Evolutionary conservation across 805 yeast species (phyloP).

Genomic region (Candida koratica): DNA sequence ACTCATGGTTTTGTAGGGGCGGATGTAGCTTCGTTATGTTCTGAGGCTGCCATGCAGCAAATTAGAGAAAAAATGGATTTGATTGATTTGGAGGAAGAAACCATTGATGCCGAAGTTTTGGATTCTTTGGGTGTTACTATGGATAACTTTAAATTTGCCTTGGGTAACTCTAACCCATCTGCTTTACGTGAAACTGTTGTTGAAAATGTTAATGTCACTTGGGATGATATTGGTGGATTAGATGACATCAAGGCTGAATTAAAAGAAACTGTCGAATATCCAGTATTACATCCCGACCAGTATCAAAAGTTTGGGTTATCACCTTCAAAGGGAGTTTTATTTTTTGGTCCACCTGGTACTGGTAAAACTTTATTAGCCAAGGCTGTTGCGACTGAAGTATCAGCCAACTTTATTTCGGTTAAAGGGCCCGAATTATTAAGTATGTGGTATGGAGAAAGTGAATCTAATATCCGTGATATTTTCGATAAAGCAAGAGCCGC

Average conservation of each 20-base stretch:
- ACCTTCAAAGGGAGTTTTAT: conserved; percentile 96
- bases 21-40: conserved; percentile 95
- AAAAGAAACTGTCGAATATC: conserved; percentile 98
- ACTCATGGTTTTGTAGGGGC: conserved; percentile 99
- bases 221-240: conserved; percentile 99
- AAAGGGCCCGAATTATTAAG: conserved; percentile 95
- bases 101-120: conserved; percentile 94
- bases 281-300: conserved; percentile 98
- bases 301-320: conserved; percentile 96
- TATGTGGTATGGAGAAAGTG: conserved; percentile 99
- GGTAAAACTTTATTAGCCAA: conserved; percentile 98
- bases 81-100: conserved; percentile 92
- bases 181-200: conserved; percentile 99
- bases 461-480: conserved; percentile 94
- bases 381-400: conserved; percentile 98
- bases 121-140: conserved; percentile 96
- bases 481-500: conserved; percentile 99
- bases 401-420: conserved; percentile 96
- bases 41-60: conserved; percentile 99
- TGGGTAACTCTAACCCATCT: conserved; percentile 97
- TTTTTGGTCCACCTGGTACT: conserved; percentile 99
- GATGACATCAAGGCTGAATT: conserved; percentile 94
- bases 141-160: conserved; percentile 97
- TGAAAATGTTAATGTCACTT: conserved; percentile 95
- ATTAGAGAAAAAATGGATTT: conserved; percentile 99